Percentiles rank a stretch among this genome's conserved stretches.
Evolutionary conservation across 2,329 filamentous ascomycete species (phyloP).

Genomic region (Acarospora socialis): DNA sequence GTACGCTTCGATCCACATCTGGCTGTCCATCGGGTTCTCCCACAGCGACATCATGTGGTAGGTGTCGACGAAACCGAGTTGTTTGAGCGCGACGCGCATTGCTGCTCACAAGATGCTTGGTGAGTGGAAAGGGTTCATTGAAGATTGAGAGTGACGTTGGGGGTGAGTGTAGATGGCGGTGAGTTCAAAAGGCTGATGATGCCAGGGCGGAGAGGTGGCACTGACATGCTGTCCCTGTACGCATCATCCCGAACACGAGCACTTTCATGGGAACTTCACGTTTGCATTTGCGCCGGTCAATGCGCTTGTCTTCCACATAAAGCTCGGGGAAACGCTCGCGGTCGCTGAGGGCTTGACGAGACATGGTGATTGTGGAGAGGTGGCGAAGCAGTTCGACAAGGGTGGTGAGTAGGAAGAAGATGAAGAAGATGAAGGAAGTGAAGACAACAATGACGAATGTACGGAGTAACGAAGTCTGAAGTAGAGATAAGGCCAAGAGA

Average conservation of each 20-base stretch:
- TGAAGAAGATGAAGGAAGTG: too few species aligned
- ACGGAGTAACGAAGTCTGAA: too few species aligned
- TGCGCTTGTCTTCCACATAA: conserved; percentile 1
- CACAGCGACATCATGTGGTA: conserved; percentile 15
- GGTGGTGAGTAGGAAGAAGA: too few species aligned
- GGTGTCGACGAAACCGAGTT: conserved; percentile 17
- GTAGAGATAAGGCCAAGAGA: too few species aligned
- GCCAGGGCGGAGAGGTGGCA: not conserved
- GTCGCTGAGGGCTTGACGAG: not conserved
- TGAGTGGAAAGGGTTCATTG: too few species aligned
- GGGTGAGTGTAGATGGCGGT: too few species aligned
- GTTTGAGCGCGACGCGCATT: conserved; percentile 16
- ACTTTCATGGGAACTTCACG: conserved; percentile 4
- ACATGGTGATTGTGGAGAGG: too few species aligned
- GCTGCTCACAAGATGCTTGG: not conserved
- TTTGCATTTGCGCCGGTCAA: conserved; percentile 3
- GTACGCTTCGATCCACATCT: conserved; percentile 7
- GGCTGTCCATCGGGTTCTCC: conserved; percentile 3
- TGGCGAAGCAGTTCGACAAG: too few species aligned
- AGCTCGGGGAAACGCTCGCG: conserved; percentile 1
- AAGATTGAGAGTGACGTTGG: too few species aligned
- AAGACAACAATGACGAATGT: too few species aligned
- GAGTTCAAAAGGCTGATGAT: too few species aligned
- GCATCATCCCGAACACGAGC: conserved; percentile 3
- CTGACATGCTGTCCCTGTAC: conserved; percentile 5